Base-by-base conservation (phyloP, 306 rosid genomes). In the Gynostemma pentaphyllum region DNA sequence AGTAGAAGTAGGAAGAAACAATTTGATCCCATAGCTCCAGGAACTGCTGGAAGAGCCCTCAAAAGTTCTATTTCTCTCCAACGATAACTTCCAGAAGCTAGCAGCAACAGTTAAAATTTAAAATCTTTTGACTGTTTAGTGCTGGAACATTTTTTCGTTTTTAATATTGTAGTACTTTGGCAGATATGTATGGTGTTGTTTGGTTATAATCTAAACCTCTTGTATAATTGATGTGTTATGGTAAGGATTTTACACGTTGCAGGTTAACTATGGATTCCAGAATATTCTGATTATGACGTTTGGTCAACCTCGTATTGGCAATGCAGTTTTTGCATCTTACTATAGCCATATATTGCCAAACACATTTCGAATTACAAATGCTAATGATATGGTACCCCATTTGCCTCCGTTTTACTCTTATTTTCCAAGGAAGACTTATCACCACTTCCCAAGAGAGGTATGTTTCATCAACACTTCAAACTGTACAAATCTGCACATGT, bases 231-330 rank as follows among this genome's bases (percentile, higher is more conserved):
- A 39, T 39, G 19, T 9, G 13, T 6, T 22, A 60, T 39, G 7
- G 29, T 39, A 67, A 15, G 2, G 24, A 30, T 29, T 66, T 41
- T 68, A 30, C 73, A 72, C 64, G 56, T 63, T 70, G 39, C 85
- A 94, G 99, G 94, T 88, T 70, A 94, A 85, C 76, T 54, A 36
- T 30, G 61, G 78, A 45, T 79, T 74, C 51, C 76, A 64, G 45
- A 74, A 83, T 62, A 83, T 94, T 52, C 95, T 78, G 75, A 95
- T 94, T 69, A 75, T 88, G 81, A 82, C 99, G 68, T 94, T 88
- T 83, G 99, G 99, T 73, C 99, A 94, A 72, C 99, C 99, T 74
- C 99, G 99, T 30, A 53, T 86, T 45, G 99, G 99, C 68, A 94
- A 94, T 78, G 83, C 86, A 56, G 88, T 60, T 53, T 94, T 94